Conservation (phyloP, 768 basidiomycete genomes). For the Lentinula detonsa region DNA sequence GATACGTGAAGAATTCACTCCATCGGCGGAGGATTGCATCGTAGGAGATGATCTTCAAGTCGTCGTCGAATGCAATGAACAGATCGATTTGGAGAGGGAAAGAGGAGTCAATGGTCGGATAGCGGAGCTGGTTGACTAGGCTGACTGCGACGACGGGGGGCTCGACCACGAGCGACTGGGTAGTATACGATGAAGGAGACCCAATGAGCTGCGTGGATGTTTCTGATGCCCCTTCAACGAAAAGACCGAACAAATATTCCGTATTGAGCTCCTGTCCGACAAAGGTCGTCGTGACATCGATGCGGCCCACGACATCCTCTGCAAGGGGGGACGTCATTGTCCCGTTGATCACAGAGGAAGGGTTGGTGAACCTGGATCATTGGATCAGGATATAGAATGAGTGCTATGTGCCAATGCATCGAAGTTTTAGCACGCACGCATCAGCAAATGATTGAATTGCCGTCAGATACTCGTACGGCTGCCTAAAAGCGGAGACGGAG, state of each 20-base stretch:
- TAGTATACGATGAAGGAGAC: neutral
- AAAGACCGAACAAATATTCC: slow-evolving; percentile 7
- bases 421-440: neutral
- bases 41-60: slow-evolving; percentile 7
- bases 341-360: neutral
- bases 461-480: neutral
- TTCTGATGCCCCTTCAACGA: neutral
- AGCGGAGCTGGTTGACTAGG: neutral
- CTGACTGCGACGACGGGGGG: neutral
- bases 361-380: neutral
- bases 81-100: slow-evolving; percentile 7
- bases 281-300: slow-evolving; percentile 3
- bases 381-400: neutral
- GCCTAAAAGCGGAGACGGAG: neutral
- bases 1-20: neutral
- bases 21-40: slow-evolving; percentile 6
- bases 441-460: neutral
- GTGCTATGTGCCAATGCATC: neutral
- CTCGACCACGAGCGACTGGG: slow-evolving; percentile 5
- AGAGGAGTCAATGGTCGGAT: slow-evolving; percentile 1
- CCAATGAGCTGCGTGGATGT: slow-evolving; percentile 7
- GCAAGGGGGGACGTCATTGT: neutral
- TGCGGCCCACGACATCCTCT: neutral
- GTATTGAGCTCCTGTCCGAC: slow-evolving; percentile 3
- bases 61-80: slow-evolving; percentile 2